A percentile compares a stretch with the other conserved stretches of the same genome.
These are phyloP conservation scores for Lathyrus aphaca DNA, from an alignment of 306 rosid species.

Conservation along the genomic window DNA sequence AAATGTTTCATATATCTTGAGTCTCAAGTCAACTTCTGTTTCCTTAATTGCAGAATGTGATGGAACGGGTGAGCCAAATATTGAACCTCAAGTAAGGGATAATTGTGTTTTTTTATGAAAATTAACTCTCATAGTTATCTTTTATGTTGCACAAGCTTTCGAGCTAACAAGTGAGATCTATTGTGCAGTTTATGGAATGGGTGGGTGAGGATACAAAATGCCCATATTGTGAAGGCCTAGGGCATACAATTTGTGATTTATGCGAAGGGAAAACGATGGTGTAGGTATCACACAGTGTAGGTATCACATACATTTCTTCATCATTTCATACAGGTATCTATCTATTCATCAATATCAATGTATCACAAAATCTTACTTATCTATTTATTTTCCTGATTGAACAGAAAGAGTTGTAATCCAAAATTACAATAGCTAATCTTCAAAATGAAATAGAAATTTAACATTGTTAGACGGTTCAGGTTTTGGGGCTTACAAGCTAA, in stretches of 20 bases:
- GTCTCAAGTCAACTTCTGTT: conserved; percentile 37
- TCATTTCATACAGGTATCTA: conserved; percentile 29
- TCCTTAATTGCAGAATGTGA: conserved; percentile 78
- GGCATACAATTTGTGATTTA: conserved; percentile 63
- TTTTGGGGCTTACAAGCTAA: conserved; percentile 23
- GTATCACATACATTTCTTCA: conserved; percentile 35
- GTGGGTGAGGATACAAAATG: conserved; percentile 71
- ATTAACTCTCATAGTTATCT: not conserved
- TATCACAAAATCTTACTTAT: conserved; percentile 21
- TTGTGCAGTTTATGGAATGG: conserved; percentile 92
- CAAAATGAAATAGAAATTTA: conserved; percentile 20
- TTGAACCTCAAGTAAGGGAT: conserved; percentile 83
- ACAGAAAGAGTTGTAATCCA: not conserved
- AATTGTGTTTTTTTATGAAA: conserved; percentile 12
- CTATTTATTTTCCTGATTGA: conserved; percentile 24
- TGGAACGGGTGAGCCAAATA: conserved; percentile 84
- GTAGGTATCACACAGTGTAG: conserved; percentile 48
- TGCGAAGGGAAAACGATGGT: conserved; percentile 61
- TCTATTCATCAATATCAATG: conserved; percentile 22
- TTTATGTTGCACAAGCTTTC: conserved; percentile 15
- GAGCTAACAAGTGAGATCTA: conserved; percentile 31
- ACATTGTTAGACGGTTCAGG: conserved; percentile 7
- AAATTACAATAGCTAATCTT: conserved; percentile 1
- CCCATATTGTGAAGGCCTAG: conserved; percentile 88
- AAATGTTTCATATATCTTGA: conserved; percentile 16